Conservation (phyloP, 164 flowering plant species). For the Santalum album region DNA sequence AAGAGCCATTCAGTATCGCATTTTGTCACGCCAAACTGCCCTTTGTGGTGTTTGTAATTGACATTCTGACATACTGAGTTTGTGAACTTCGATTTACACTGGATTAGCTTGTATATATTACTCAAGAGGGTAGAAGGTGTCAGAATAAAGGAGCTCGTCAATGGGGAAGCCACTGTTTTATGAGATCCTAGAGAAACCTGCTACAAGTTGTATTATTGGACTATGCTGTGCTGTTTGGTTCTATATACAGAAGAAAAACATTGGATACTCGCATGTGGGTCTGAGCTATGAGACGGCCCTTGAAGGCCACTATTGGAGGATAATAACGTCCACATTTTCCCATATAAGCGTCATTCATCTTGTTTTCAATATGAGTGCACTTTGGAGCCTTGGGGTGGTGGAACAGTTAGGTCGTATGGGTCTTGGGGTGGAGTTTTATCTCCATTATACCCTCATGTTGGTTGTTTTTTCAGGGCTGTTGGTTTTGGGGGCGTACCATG, state of each 20-base stretch:
- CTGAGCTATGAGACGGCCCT: slow-evolving; percentile 79
- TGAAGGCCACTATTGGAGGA: slow-evolving; percentile 93
- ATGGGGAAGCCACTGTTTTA: slow-evolving; percentile 85
- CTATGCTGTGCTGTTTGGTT: slow-evolving; percentile 83
- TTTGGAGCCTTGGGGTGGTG: slow-evolving; percentile 89
- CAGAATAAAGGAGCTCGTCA: slow-evolving; percentile 2
- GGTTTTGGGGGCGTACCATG: slow-evolving; percentile 67
- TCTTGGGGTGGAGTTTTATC: slow-evolving; percentile 68
- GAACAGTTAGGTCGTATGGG: slow-evolving; percentile 72
- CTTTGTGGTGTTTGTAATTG: too few species aligned
- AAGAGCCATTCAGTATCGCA: too few species aligned
- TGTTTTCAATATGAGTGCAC: slow-evolving; percentile 96
- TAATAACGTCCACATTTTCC: slow-evolving; percentile 84
- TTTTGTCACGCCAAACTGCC: too few species aligned
- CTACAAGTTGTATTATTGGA: slow-evolving; percentile 77
- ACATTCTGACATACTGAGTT: too few species aligned
- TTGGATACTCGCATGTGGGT: slow-evolving; percentile 87
- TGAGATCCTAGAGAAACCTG: slow-evolving; percentile 91
- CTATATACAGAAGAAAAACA: slow-evolving; percentile 77
- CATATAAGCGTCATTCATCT: slow-evolving; percentile 88
- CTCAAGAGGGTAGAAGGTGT: too few species aligned
- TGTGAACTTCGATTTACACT: too few species aligned
- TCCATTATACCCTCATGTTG: slow-evolving; percentile 79
- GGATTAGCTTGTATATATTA: too few species aligned
- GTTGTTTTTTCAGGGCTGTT: slow-evolving; percentile 66